Percentiles rank a stretch among this genome's conserved stretches.
Evolutionary conservation across 2,329 filamentous ascomycete species (phyloP).

Genomic region (Sclerotinia subarctica): DNA sequence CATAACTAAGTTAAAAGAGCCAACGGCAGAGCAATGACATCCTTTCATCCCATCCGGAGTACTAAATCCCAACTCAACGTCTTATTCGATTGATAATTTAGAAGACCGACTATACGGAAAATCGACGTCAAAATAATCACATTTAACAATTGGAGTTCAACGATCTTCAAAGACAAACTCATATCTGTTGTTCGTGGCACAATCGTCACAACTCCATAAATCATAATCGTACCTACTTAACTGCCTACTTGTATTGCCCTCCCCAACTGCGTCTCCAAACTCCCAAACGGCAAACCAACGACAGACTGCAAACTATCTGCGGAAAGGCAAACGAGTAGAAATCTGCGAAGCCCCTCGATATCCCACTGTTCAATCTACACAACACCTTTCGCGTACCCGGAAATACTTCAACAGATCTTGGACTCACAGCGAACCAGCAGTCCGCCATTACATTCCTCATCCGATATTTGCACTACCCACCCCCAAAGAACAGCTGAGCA

Average conservation of each 20-base stretch:
- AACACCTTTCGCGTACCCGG: neutral
- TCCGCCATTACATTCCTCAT: slow-evolving; percentile 8
- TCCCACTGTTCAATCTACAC: neutral
- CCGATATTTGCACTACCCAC: slow-evolving; percentile 3
- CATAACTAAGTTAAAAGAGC: neutral
- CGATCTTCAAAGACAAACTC: neutral
- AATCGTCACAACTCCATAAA: neutral
- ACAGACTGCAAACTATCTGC: neutral
- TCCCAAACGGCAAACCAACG: slow-evolving; percentile 5
- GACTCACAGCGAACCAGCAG: neutral
- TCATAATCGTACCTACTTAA: neutral
- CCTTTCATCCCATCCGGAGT: neutral
- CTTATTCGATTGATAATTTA: neutral
- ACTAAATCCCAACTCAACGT: neutral
- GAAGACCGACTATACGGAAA: neutral
- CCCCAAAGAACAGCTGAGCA: neutral
- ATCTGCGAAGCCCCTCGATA: neutral
- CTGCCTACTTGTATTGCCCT: neutral
- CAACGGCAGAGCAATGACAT: neutral
- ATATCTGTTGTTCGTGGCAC: neutral
- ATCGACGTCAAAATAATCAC: neutral
- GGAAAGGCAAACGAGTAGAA: neutral
- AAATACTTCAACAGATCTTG: neutral
- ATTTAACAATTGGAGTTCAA: neutral
- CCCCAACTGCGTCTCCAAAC: neutral